Evolutionary conservation across 768 basidiomycete species (phyloP), one percentile per base, ranked within the genome.

Genomic region (Auricularia auricula-judae): DNA sequence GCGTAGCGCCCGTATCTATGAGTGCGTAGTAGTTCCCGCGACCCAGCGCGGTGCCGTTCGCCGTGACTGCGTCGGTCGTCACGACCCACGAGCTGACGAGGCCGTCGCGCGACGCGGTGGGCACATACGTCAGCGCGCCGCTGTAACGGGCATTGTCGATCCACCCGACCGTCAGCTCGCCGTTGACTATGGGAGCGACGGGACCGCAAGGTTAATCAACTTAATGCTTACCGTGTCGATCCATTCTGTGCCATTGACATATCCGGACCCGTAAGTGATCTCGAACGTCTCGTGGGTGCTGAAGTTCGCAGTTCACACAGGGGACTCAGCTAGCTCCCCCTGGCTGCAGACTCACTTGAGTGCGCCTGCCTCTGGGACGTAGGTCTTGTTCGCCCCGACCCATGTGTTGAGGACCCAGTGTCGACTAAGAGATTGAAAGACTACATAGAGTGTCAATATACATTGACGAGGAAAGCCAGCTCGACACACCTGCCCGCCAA

Each of bases 141-240:
- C n/a, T 43, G 63, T 58, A 58, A 36, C 63, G 63, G 29, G 36
- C 21, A 18, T 58, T 2, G 56, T 64, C 63, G 56, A 64, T 59
- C 10, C 63, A 35, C 35, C 63, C 63, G 63, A 64, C 39, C 36
- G 63, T 64, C 18, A 64, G 53, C 58, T 64, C 63, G 63, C 63
- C 63, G 63, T 64, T 44, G 36, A 39, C 14, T 29, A 29, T 29
- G 29, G 29, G 29, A 29, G 29, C 29, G 29, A 29, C 29, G 29
- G 29, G 5, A 59, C 12, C 2, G 14, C 2, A 8, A 59, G 23
- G 11, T 14, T 14, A 1, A n/a, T n/a, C n/a, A n/a, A n/a, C n/a
- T n/a, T n/a, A n/a, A 33, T 14, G 42, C 43, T 34, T n/a, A 64
- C 63, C n/a, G 44, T 23, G 36, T 58, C 63, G 39, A 58, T 60